Evolutionary conservation across 2,329 filamentous ascomycete genomes (phyloP), one percentile per base, ranked within the genome.

Genomic region (Neospermospora avenae): DNA sequence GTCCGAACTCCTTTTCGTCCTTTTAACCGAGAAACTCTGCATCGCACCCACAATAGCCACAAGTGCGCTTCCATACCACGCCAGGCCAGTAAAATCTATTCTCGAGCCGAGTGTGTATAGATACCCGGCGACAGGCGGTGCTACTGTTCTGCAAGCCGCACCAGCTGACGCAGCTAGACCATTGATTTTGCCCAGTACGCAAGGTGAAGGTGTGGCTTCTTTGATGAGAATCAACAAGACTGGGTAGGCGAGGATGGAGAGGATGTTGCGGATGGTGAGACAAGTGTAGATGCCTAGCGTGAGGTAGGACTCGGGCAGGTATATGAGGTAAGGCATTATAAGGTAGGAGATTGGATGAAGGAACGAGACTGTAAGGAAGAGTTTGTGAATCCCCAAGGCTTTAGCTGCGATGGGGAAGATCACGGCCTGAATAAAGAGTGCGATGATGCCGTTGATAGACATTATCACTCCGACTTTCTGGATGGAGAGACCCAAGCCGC

Each of bases 201-300:
- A 76, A 6, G 78, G 74, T 34, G 77, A 79, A 1, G 84, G 84
- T 0, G 84, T 86, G 1, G 84, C 83, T 68, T 88, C 83, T 73
- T 88, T 88, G 77, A 89, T 82, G 34, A 88, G 76, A 66, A 89
- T 88, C 46, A 89, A 77, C 39, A 88, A 78, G 4, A 87, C 77
- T 2, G 85, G 86, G 68, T 87, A 88, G 8, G 86, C 76, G 57
- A 85, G 77, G 67, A 88, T 87, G 48, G 81, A 82, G 39, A 86
- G 76, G 14, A 86, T 68, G 67, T 87, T 87, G 56, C 85, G 81
- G 41, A 88, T 61, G 4, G 67, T 61, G 13, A 73, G 67, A 44
- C 67, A 69, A 8, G 61, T 53, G 70, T 88, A 88, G 61, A 89
- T 84, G 55, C 80, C 83, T 0, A 81, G 74, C 65, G 80, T 82